These are phyloP conservation scores for Paraurostyla sp. DNA, from an alignment of 73 alveolate genomes.

Conservation along the genomic window DNA sequence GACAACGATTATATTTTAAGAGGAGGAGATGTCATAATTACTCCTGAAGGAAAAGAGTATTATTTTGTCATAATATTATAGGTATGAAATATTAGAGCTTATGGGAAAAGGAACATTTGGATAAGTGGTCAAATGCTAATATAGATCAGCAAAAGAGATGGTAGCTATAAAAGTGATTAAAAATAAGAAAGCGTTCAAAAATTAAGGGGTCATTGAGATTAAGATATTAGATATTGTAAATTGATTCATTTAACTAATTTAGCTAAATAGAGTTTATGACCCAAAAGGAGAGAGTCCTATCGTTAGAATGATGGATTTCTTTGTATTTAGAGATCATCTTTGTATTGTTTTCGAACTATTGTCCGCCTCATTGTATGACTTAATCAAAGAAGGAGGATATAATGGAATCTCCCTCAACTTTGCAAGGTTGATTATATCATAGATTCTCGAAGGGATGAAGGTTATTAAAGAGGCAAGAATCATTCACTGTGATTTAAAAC, in stretches of 20 bases:
- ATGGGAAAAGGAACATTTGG: conserved; percentile 85
- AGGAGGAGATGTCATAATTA: conserved; percentile 55
- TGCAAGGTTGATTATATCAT: conserved; percentile 56
- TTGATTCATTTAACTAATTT: not conserved
- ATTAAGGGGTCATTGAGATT: conserved; percentile 79
- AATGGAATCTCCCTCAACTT: conserved; percentile 63
- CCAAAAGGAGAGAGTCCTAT: conserved; percentile 70
- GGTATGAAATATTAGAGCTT: conserved; percentile 61
- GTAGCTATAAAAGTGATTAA: conserved; percentile 81
- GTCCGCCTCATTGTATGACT: conserved; percentile 75
- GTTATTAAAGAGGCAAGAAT: conserved; percentile 62
- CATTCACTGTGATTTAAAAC: conserved; percentile 80
- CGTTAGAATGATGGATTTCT: conserved; percentile 80
- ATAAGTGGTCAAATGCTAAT: conserved; percentile 75
- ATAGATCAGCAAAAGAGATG: conserved; percentile 16
- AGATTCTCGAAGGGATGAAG: conserved; percentile 69
- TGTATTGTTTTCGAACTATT: conserved; percentile 87
- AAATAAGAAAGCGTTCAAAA: conserved; percentile 76
- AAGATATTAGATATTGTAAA: conserved; percentile 60
- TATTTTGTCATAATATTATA: not conserved
- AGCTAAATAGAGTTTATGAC: conserved; percentile 67
- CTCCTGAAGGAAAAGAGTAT: conserved; percentile 74
- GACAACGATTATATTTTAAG: conserved; percentile 69
- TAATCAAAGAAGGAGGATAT: conserved; percentile 69
- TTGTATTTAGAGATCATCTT: conserved; percentile 76